Base-by-base conservation (phyloP, 176 grass and related monocot species). In the Phoenix dactylifera region DNA sequence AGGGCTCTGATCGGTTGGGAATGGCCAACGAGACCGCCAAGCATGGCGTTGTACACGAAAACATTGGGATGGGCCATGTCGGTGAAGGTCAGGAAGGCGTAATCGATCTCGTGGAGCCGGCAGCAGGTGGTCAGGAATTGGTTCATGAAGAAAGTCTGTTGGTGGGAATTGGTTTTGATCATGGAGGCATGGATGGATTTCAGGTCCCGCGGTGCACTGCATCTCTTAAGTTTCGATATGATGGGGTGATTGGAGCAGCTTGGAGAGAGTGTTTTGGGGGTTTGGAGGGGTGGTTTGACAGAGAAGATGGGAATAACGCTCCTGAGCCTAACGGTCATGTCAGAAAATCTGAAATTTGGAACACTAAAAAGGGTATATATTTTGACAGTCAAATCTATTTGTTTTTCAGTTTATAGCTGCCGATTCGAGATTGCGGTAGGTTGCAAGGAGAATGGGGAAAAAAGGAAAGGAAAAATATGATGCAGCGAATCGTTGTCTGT, bases 21-120 rank as follows among this genome's bases (percentile, higher is more conserved):
- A 10, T 72, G 28, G 26, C 18, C 49, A 44, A 63, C 25, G 12
- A 72, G 59, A 24, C 58, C 59, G n/a, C 50, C 50, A 10, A 72
- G 5, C 5, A 62, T 19, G 15, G 70, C 70, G 32, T 72, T 72
- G 26, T 72, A 72, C 6, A 63, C 70, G 58, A 72, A 72, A 0
- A 23, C 24, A 51, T 72, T 72, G 35, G 70, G 70, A 1, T 63
- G n/a, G 22, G 50, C 15, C 70, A 63, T 55, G 17, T 55, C 48
- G 5, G 26, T 59, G 26, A 63, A 72, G 5, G 49, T 16, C 18
- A 12, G 26, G 26, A 39, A 59, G 50, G 70, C 70, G 7, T 72
- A 55, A 24, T 62, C 58, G 16, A 35, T 35, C 14, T 22, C 58
- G 50, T 16, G 49, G 26, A 62, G 24, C 4, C 50, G 25, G 10